phyloP scores from a whole-genome alignment of 371 early-diverging fungal genomes.

The Cokeromyces recurvatus region DNA sequence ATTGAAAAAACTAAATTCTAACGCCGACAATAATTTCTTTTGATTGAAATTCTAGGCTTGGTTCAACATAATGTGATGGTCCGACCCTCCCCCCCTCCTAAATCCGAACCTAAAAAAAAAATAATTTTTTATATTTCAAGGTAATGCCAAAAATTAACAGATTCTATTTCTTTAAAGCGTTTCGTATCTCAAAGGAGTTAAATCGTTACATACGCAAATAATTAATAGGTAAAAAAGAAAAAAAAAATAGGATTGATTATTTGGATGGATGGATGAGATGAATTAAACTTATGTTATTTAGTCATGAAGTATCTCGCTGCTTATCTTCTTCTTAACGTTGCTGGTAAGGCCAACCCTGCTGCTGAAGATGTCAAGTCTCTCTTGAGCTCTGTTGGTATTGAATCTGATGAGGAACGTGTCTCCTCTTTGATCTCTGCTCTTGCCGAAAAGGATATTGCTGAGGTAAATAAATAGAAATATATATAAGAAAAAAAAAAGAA shows the following conservation, averaged over 20 bases:
- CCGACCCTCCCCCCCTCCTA: no score
- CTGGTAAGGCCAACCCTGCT: constrained; percentile 84
- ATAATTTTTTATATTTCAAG: no score
- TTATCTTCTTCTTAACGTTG: constrained; percentile 92
- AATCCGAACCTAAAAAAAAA: no score
- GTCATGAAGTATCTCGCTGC: constrained; percentile 96
- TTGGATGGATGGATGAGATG: constrained; percentile 9
- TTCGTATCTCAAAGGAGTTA: constrained; percentile 38
- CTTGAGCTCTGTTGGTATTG: constrained; percentile 90
- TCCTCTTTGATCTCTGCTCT: constrained; percentile 76
- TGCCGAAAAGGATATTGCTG: constrained; percentile 84
- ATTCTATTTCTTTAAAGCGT: constrained; percentile 27
- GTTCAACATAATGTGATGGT: no score
- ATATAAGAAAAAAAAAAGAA: neutral
- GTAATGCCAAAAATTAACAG: no score
- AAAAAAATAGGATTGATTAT: neutral
- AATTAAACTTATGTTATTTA: neutral
- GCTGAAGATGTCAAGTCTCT: constrained; percentile 79
- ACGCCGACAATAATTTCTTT: no score
- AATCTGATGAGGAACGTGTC: constrained; percentile 80
- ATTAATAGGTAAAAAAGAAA: constrained; percentile 6
- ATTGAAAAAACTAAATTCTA: no score
- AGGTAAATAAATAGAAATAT: constrained; percentile 34
- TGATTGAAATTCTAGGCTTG: no score
- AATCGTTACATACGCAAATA: constrained; percentile 36